These are phyloP conservation scores for Fistulifera pelliculosa DNA, from an alignment of 108 stramenopile species.

Conservation along the genomic window DNA sequence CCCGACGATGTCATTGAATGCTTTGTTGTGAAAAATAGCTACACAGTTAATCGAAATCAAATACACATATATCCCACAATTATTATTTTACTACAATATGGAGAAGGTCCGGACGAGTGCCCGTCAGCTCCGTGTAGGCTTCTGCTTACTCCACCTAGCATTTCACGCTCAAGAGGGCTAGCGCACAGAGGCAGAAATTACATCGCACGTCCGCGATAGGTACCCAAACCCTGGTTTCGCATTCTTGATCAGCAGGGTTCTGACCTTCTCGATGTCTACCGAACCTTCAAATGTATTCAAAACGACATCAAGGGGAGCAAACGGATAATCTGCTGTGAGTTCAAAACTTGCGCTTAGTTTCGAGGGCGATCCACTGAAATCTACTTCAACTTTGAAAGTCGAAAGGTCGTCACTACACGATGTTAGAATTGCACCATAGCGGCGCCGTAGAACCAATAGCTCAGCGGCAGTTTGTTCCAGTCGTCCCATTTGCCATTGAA, in stretches of 20 bases:
- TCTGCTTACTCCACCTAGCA: too few species aligned
- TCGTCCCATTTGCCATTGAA: conserved; percentile 21
- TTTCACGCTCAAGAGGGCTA: too few species aligned
- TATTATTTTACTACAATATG: too few species aligned
- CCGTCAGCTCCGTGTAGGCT: too few species aligned
- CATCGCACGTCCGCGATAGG: conserved; percentile 50
- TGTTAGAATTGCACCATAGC: conserved; percentile 17
- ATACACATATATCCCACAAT: too few species aligned
- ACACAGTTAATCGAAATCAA: background rate
- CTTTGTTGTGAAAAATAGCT: conserved; percentile 66
- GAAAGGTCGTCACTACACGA: conserved; percentile 20
- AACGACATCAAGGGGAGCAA: conserved; percentile 33
- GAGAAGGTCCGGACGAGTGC: too few species aligned
- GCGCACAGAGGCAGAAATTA: conserved; percentile 9
- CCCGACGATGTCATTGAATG: conserved; percentile 93
- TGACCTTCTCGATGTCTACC: conserved; percentile 36
- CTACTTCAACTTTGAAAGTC: conserved; percentile 32
- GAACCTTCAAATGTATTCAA: conserved; percentile 29
- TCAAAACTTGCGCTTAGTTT: conserved; percentile 35
- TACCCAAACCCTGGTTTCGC: conserved; percentile 66
- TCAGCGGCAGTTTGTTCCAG: conserved; percentile 26
- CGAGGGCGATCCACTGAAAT: conserved; percentile 7
- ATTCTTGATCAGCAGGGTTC: conserved; percentile 35
- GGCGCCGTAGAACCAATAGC: conserved; percentile 16
- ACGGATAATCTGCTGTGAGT: conserved; percentile 53